Evolutionary conservation across 495 filamentous ascomycete genomes (phyloP).

Genomic region (Tuber indicum): DNA sequence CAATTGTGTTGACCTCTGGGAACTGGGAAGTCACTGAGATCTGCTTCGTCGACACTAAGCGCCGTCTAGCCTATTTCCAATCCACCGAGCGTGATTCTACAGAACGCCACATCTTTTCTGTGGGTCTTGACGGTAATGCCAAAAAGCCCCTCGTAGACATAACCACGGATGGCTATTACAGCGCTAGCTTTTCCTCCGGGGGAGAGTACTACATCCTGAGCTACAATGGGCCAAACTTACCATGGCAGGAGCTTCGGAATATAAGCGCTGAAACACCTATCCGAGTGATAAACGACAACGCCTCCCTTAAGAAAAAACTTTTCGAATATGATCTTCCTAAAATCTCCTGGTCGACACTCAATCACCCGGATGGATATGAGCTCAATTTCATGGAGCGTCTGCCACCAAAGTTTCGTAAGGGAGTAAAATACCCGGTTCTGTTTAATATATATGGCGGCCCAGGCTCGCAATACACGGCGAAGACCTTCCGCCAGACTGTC

Average conservation of each 20-base stretch:
- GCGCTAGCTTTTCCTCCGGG: constrained; percentile 51
- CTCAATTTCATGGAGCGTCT: constrained; percentile 50
- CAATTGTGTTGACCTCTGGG: constrained; percentile 51
- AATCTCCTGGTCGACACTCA: constrained; percentile 48
- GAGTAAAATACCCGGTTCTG: constrained; percentile 53
- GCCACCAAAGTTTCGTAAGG: constrained; percentile 49
- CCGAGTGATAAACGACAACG: constrained; percentile 50
- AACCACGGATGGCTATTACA: constrained; percentile 48
- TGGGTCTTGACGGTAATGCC: constrained; percentile 44
- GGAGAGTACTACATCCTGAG: constrained; percentile 53
- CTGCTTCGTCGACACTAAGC: constrained; percentile 48
- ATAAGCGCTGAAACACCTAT: constrained; percentile 47
- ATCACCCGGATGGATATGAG: constrained; percentile 47
- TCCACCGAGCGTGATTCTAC: constrained; percentile 53
- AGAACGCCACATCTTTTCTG: constrained; percentile 38
- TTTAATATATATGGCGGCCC: constrained; percentile 55
- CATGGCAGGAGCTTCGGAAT: constrained; percentile 53
- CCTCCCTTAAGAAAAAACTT: constrained; percentile 46
- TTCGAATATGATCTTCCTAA: constrained; percentile 51
- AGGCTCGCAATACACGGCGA: constrained; percentile 49
- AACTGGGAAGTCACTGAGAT: constrained; percentile 53
- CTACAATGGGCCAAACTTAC: constrained; percentile 53
- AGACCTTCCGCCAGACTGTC: constrained; percentile 44
- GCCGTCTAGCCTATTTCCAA: constrained; percentile 52
- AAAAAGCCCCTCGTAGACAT: constrained; percentile 50